phyloP scores from a whole-genome alignment of 2,329 filamentous ascomycete species.

The Periconia digitata region DNA sequence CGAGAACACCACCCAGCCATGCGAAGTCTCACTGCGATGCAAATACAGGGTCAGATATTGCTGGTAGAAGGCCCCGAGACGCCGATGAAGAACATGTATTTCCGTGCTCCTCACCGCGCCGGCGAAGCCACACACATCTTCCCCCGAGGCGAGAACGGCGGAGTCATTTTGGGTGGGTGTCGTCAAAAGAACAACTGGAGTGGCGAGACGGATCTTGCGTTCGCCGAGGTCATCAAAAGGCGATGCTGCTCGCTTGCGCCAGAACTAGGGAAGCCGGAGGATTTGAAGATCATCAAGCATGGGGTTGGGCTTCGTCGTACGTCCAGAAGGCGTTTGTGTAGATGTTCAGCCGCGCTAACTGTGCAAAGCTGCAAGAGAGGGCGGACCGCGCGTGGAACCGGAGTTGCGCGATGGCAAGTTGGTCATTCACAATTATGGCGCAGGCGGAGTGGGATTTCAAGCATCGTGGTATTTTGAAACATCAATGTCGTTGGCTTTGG shows the following conservation, averaged over 20 bases:
- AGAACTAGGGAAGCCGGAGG: slow-evolving; percentile 66
- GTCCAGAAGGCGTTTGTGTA: slow-evolving; percentile 61
- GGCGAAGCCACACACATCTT: slow-evolving; percentile 80
- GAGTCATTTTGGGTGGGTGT: slow-evolving; percentile 83
- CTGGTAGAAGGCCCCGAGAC: slow-evolving; percentile 70
- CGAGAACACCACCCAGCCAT: background rate
- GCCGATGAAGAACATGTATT: slow-evolving; percentile 60
- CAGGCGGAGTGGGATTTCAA: background rate
- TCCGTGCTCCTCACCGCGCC: slow-evolving; percentile 43
- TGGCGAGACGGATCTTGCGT: slow-evolving; percentile 72
- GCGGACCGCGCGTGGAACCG: background rate
- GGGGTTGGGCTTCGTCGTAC: slow-evolving; percentile 79
- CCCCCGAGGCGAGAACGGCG: slow-evolving; percentile 75
- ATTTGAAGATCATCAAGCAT: slow-evolving; percentile 73
- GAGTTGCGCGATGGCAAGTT: background rate
- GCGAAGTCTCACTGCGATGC: background rate
- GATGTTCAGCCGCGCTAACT: no score
- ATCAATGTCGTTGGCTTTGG: background rate
- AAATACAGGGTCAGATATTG: slow-evolving; percentile 73
- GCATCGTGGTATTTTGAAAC: background rate
- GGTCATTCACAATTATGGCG: background rate
- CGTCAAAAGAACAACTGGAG: slow-evolving; percentile 82
- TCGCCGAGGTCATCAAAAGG: slow-evolving; percentile 83
- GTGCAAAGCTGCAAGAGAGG: background rate
- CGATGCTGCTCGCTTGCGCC: slow-evolving; percentile 66